These are phyloP conservation scores for Nymphaea colorata DNA, from an alignment of 164 flowering plant genomes.

Conservation along the genomic window DNA sequence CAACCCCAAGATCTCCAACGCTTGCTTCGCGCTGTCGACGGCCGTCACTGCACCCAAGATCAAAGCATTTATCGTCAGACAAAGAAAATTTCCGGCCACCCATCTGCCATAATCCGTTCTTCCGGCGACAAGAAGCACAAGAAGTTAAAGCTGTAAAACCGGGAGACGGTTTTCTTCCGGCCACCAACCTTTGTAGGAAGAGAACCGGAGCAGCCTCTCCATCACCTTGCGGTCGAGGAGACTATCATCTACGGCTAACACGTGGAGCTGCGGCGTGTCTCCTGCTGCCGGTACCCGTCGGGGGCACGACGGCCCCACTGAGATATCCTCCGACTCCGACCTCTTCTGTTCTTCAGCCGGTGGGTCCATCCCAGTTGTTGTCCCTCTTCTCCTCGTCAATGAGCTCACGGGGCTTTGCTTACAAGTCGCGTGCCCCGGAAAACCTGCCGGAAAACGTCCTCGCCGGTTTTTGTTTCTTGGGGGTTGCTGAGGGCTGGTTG, in stretches of 20 bases:
- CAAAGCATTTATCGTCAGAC: not conserved
- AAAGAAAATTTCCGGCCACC: too few species aligned
- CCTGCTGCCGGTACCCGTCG: slow-evolving; percentile 4
- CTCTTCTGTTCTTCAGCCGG: too few species aligned
- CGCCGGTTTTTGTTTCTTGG: too few species aligned
- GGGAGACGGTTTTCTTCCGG: not conserved
- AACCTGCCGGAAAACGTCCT: too few species aligned
- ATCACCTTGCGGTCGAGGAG: slow-evolving; percentile 14
- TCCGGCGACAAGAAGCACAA: not conserved
- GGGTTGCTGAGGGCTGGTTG: too few species aligned
- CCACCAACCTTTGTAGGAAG: slow-evolving; percentile 17
- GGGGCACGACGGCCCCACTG: too few species aligned
- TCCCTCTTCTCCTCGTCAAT: too few species aligned
- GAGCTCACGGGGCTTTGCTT: too few species aligned
- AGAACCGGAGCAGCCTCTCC: slow-evolving; percentile 14
- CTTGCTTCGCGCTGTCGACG: slow-evolving; percentile 16
- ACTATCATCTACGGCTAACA: slow-evolving; percentile 18
- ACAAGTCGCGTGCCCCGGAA: too few species aligned
- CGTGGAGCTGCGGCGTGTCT: slow-evolving; percentile 11
- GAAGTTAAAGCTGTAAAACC: not conserved
- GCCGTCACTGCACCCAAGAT: slow-evolving; percentile 13
- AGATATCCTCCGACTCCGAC: too few species aligned
- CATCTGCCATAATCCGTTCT: not conserved
- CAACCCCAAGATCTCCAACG: slow-evolving; percentile 16
- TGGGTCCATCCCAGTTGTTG: too few species aligned